phyloP scores from a whole-genome alignment of 306 rosid genomes.

The Trifolium fragiferum region DNA sequence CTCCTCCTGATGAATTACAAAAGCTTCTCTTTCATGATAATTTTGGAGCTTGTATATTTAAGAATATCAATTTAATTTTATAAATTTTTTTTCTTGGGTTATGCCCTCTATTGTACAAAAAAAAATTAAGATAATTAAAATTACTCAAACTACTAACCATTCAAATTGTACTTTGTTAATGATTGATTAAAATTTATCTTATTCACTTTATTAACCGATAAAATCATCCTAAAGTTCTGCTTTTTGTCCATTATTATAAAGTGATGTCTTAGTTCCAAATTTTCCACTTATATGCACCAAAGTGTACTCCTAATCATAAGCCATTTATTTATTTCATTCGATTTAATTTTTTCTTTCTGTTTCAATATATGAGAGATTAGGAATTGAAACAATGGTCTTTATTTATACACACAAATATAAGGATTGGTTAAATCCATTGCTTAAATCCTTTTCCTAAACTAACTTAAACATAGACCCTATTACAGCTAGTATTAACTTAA shows the following conservation, averaged over 20 bases:
- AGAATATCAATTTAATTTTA: no score
- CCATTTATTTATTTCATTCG: neutral
- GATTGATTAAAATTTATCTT: neutral
- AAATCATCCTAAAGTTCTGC: conserved; percentile 30
- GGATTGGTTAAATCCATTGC: conserved; percentile 10
- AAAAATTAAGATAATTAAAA: neutral
- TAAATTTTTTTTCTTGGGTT: no score
- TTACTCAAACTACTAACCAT: neutral
- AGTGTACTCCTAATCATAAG: neutral
- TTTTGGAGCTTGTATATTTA: no score
- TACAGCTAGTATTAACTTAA: neutral
- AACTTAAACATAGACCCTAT: neutral
- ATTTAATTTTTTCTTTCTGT: neutral
- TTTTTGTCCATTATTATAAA: conserved; percentile 15
- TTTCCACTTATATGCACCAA: neutral
- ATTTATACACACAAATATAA: neutral
- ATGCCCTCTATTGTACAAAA: no score
- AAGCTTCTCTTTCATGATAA: no score
- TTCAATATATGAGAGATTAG: neutral
- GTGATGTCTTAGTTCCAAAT: conserved; percentile 20
- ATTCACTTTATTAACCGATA: neutral
- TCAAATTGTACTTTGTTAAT: neutral
- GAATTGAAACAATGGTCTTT: neutral
- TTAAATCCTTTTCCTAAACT: conserved; percentile 26
- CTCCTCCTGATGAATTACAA: no score